phyloP scores from a whole-genome alignment of 2,329 filamentous ascomycete species.

The Chaetomium strumarium region DNA sequence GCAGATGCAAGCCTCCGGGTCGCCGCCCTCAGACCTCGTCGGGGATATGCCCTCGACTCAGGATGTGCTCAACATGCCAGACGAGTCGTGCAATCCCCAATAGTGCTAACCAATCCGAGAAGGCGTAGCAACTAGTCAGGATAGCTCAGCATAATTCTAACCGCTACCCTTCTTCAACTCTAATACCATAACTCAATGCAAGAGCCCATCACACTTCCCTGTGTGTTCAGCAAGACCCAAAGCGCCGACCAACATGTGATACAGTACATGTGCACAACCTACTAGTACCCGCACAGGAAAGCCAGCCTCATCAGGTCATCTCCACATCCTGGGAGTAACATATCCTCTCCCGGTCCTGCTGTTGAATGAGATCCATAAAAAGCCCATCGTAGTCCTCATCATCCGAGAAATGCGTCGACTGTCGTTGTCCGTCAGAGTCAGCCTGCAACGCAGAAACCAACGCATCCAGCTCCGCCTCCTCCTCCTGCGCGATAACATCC shows the following conservation, averaged over 20 bases:
- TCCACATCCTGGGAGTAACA: conserved; percentile 41
- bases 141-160: neutral
- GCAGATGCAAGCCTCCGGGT: conserved; percentile 94
- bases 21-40: conserved; percentile 83
- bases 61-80: conserved; percentile 57
- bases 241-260: neutral
- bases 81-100: conserved; percentile 59
- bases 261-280: neutral
- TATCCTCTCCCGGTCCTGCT: conserved; percentile 30
- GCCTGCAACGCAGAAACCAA: conserved; percentile 38
- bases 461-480: conserved; percentile 53
- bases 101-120: conserved; percentile 28
- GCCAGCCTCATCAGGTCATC: conserved; percentile 32
- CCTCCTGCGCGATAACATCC: conserved; percentile 44
- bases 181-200: neutral
- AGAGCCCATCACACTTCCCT: neutral
- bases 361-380: conserved; percentile 56
- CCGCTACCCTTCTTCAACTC: neutral
- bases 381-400: conserved; percentile 57
- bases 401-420: conserved; percentile 39
- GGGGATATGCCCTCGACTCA: conserved; percentile 83
- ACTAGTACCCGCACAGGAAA: neutral
- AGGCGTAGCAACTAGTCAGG: neutral
- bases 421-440: neutral
- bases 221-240: neutral